These are phyloP conservation scores for Phaeophleospora eucalypticola DNA, from an alignment of 2,329 filamentous ascomycete genomes.

Conservation along the genomic window DNA sequence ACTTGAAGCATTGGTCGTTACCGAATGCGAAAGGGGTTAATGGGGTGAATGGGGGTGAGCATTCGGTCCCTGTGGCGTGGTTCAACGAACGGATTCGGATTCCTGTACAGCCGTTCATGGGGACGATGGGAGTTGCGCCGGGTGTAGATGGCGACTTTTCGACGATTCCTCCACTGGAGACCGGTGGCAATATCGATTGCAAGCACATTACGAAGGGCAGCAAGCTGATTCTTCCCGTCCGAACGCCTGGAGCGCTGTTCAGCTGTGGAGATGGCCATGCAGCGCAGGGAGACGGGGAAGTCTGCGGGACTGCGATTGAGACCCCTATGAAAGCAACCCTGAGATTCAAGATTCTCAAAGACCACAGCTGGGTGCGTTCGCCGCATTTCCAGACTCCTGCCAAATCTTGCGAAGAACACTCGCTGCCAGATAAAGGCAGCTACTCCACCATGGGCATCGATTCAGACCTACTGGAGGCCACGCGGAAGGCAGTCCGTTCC, in stretches of 20 bases:
- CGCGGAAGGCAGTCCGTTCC: constrained; percentile 17
- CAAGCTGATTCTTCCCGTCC: constrained; percentile 15
- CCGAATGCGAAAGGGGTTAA: constrained; percentile 3
- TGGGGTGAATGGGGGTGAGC: background rate
- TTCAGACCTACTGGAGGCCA: constrained; percentile 15
- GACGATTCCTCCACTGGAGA: constrained; percentile 17
- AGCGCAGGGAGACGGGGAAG: constrained; percentile 20
- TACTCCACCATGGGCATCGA: constrained; percentile 21
- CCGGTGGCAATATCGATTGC: constrained; percentile 21
- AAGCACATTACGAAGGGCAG: constrained; percentile 18
- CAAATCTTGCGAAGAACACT: background rate
- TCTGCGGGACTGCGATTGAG: constrained; percentile 19
- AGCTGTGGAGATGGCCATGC: constrained; percentile 23
- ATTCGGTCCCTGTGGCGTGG: constrained; percentile 6
- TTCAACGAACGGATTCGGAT: constrained; percentile 18
- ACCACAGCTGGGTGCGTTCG: constrained; percentile 11
- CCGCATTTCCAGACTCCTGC: constrained; percentile 17
- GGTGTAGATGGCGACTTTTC: constrained; percentile 12
- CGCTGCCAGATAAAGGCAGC: constrained; percentile 14
- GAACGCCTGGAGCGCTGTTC: constrained; percentile 15
- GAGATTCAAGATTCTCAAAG: constrained; percentile 15
- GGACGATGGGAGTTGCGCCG: constrained; percentile 21
- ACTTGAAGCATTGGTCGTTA: constrained; percentile 17
- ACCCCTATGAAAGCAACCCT: constrained; percentile 16
- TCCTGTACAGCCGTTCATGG: constrained; percentile 19